Evolutionary conservation across 2,329 filamentous ascomycete species (phyloP).

Genomic region (Lizonia empirigonia): DNA sequence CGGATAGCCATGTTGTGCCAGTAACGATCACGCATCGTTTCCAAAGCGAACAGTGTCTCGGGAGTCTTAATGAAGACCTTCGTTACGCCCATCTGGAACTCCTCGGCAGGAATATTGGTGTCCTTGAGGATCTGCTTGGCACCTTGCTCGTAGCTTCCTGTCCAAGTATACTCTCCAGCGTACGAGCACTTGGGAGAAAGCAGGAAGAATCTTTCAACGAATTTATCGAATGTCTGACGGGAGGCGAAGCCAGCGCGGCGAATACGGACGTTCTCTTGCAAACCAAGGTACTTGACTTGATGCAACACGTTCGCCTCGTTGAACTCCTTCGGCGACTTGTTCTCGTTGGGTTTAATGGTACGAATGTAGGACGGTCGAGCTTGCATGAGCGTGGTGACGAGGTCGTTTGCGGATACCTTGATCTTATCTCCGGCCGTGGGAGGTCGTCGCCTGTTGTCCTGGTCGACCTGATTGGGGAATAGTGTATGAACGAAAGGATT

Average conservation of each 20-base stretch:
- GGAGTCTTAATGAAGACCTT: conserved; percentile 99
- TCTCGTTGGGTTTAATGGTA: conserved; percentile 99
- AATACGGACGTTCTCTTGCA: conserved; percentile 99
- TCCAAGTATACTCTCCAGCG: conserved; percentile 96
- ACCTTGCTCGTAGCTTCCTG: conserved; percentile 83
- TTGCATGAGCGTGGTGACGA: conserved; percentile 96
- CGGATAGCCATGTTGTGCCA: conserved; percentile 99
- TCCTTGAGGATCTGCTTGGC: conserved; percentile 94
- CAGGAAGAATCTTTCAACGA: conserved; percentile 95
- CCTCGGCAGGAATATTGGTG: conserved; percentile 90
- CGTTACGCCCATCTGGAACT: conserved; percentile 95
- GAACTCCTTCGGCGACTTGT: conserved; percentile 94
- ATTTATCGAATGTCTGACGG: conserved; percentile 96
- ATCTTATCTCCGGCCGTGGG: conserved; percentile 97
- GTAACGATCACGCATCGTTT: conserved; percentile 96
- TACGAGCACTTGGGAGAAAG: conserved; percentile 94
- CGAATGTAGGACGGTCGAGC: conserved; percentile 97
- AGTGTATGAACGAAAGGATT: conserved; percentile 86
- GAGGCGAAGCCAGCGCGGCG: conserved; percentile 95
- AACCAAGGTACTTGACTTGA: conserved; percentile 97
- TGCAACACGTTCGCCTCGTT: conserved; percentile 91
- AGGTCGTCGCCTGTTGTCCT: conserved; percentile 92
- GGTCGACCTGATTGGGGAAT: conserved; percentile 92
- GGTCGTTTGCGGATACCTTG: conserved; percentile 88
- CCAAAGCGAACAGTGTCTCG: conserved; percentile 92